Evolutionary conservation across 768 basidiomycete genomes (phyloP), one percentile per base, ranked within the genome.

Genomic region (Chalciporus piperatus): DNA sequence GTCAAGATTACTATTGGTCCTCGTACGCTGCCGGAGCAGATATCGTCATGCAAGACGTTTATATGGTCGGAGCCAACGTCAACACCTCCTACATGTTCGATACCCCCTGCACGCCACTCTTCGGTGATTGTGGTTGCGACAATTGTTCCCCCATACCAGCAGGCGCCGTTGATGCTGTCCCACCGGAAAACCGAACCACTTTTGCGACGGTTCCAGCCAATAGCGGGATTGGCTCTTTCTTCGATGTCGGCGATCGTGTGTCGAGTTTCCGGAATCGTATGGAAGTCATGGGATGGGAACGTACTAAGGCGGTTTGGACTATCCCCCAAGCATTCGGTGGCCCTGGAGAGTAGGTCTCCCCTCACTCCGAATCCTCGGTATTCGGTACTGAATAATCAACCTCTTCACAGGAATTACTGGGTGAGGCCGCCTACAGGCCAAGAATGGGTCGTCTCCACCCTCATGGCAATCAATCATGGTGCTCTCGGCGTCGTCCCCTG

Each of bases 311-410:
- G 2, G 75, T 89, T 3, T 92, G 89, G 89, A 80, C 82, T 6
- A 87, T 90, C 0, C 85, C 88, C 2, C 89, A 91, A 65, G 87
- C 78, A 1, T 91, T 91, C 56, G 86, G 87, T 32, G 77, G 76
- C 17, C 13, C 61, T 3, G 63, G 60, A 22, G 60, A 64, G 71
- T 75, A 42, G 61, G 74, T 67, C 4, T 0, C 28, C 3, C 10
- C n/a, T 40, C 19, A 5, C 32, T 20, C 8, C 8, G 23, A 8
- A 37, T 3, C n/a, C 35, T 33, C 10, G 35, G 6, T 37, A 16
- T 37, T 14, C 6, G 16, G 14, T 22, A 1, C 30, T 10, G 19
- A 46, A 4, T 9, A 19, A 44, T 44, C 25, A 48, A 43, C 16
- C n/a, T 2, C 8, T 6, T 2, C 76, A 75, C 72, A 60, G 56